Conservation (phyloP, 257 asterid genomes). For the Scutellaria baicalensis region DNA sequence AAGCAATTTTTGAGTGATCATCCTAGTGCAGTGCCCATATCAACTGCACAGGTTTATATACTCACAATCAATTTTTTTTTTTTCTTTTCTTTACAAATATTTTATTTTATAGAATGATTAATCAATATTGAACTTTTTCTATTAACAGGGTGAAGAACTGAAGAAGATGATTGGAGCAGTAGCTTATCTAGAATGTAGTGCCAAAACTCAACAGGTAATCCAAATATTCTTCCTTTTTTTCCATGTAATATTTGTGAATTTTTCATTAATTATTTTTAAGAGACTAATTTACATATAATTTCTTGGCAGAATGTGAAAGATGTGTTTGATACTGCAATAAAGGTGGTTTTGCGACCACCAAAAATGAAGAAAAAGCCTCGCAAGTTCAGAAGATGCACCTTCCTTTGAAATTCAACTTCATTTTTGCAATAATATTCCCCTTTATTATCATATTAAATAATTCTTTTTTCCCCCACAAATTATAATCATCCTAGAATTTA, state of each 20-base stretch:
- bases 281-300: neutral
- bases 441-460: neutral
- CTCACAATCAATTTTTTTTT: too few species aligned
- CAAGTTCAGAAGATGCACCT: constrained; percentile 51
- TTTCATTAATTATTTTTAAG: neutral
- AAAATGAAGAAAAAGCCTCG: constrained; percentile 56
- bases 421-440: neutral
- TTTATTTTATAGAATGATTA: too few species aligned
- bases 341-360: constrained; percentile 73
- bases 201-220: constrained; percentile 84
- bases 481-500: neutral
- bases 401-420: constrained; percentile 31
- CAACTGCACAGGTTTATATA: constrained; percentile 54
- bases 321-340: constrained; percentile 79
- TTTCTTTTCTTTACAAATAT: too few species aligned
- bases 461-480: neutral
- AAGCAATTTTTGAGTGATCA: constrained; percentile 65
- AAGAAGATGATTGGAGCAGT: constrained; percentile 77
- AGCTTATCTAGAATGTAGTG: constrained; percentile 82
- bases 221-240: neutral
- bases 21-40: constrained; percentile 61
- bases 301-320: constrained; percentile 60
- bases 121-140: neutral
- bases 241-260: neutral
- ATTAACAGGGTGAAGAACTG: constrained; percentile 71